Evolutionary conservation across 768 basidiomycete genomes (phyloP).

Genomic region (Xerocomellus intermedius): DNA sequence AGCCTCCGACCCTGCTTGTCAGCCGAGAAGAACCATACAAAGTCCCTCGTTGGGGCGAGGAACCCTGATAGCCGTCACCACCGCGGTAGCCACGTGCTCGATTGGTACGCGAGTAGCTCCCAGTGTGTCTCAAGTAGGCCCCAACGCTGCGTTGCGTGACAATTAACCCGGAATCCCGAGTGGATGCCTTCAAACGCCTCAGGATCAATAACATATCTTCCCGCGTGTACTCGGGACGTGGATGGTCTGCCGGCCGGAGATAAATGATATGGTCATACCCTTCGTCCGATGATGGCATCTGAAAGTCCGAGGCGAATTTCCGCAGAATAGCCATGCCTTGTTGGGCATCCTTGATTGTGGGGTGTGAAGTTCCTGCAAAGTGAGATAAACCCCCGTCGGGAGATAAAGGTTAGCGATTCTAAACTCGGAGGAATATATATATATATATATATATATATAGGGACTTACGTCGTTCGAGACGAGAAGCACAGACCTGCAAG

Average conservation of each 20-base stretch:
- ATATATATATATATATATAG: slow-evolving; percentile 3
- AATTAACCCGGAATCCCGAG: slow-evolving; percentile 15
- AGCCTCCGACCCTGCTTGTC: slow-evolving; percentile 16
- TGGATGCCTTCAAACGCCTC: slow-evolving; percentile 40
- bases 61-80: slow-evolving; percentile 16
- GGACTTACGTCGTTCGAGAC: slow-evolving; percentile 57
- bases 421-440: neutral
- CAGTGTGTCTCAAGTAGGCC: slow-evolving; percentile 8
- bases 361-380: slow-evolving; percentile 62
- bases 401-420: slow-evolving; percentile 6
- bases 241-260: slow-evolving; percentile 37
- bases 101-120: slow-evolving; percentile 7
- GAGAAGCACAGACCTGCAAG: slow-evolving; percentile 57
- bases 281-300: slow-evolving; percentile 54
- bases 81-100: slow-evolving; percentile 24
- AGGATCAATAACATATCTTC: slow-evolving; percentile 54
- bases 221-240: slow-evolving; percentile 46
- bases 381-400: slow-evolving; percentile 11
- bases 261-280: slow-evolving; percentile 60
- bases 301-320: slow-evolving; percentile 62
- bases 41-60: slow-evolving; percentile 9
- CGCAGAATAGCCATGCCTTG: slow-evolving; percentile 60
- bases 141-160: slow-evolving; percentile 4
- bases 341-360: slow-evolving; percentile 66
- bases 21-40: slow-evolving; percentile 14